Evolutionary conservation across 176 grass and related monocot genomes (phyloP), one percentile per base, ranked within the genome.

Genomic region (Rhynchospora pubera): DNA sequence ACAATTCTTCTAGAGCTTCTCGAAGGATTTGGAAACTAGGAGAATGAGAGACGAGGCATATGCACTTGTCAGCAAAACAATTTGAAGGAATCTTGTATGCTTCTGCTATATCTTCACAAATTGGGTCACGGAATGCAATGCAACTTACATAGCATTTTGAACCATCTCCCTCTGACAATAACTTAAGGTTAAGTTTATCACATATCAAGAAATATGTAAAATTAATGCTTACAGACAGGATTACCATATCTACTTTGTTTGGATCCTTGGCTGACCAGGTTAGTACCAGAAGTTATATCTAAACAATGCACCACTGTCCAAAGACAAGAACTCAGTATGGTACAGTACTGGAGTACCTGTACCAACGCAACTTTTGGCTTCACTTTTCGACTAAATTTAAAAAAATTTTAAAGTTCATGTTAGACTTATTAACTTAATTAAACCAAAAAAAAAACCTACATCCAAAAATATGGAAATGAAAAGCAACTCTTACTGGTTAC

Each of bases 101-200:
- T 90, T 95, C 89, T 61, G 83, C 62, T 78, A 95, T 90, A 91
- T 99, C 96, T 89, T 99, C 91, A 85, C 91, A 95, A 73, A 99
- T 84, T 73, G 87, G 84, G 84, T 99, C 96, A 56, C 92, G 90
- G 75, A 99, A 99, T 73, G 96, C 87, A 88, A 99, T 95, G 87
- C 96, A 99, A 48, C 92, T 90, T 59, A 99, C 96, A 58, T 99
- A 99, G 83, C 94, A 94, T 87, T 99, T 99, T 71, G 96, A 99
- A 39, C 96, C 96, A 93, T 99, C 96, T 71, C 96, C 96, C 87
- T 99, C 93, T 99, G 87, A 85, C 82, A 83, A 53, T 86, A 91
- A 90, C 16, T 26, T 65, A 51, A 72, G 78, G 50, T 80, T 52
- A 65, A 55, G 3, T 42, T 47, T 57, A 59, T 32, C 51, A 23